Evolutionary conservation across 2,329 filamentous ascomycete species (phyloP).

Genomic region (Metarhizium brunneum): DNA sequence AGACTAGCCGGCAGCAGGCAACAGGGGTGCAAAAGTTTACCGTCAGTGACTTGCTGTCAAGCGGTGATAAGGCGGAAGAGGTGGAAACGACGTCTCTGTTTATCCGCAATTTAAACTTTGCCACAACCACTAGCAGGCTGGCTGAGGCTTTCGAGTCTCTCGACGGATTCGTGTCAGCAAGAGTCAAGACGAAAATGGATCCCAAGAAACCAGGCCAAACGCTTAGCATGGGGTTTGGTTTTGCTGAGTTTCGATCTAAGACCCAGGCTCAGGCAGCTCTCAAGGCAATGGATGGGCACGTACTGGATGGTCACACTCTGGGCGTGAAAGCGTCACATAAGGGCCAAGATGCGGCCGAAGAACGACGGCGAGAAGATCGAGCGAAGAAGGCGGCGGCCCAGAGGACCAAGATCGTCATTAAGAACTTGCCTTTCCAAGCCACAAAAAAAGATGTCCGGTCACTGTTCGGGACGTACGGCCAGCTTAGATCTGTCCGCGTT

Average conservation of each 20-base stretch:
- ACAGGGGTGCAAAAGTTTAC: slow-evolving; percentile 51
- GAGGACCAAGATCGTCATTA: slow-evolving; percentile 90
- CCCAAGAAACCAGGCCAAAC: slow-evolving; percentile 82
- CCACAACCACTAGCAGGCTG: slow-evolving; percentile 69
- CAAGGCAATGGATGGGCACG: slow-evolving; percentile 78
- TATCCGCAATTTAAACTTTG: slow-evolving; percentile 89
- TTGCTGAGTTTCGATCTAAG: slow-evolving; percentile 77
- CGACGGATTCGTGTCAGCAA: slow-evolving; percentile 80
- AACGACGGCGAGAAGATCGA: slow-evolving; percentile 72
- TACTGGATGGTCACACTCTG: slow-evolving; percentile 79
- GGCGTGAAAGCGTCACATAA: slow-evolving; percentile 81
- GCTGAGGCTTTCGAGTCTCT: slow-evolving; percentile 70
- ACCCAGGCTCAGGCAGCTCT: slow-evolving; percentile 71
- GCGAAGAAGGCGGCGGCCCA: slow-evolving; percentile 69
- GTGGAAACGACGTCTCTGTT: slow-evolving; percentile 71
- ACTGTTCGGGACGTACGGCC: slow-evolving; percentile 82
- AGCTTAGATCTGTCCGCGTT: slow-evolving; percentile 84
- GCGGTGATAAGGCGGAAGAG: slow-evolving; percentile 42
- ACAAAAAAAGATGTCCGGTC: slow-evolving; percentile 85
- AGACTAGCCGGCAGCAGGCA: slow-evolving; percentile 21
- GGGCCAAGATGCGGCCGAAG: slow-evolving; percentile 77
- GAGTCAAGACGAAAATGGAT: slow-evolving; percentile 88
- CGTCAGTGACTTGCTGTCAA: slow-evolving; percentile 58
- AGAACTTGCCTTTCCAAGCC: slow-evolving; percentile 94
- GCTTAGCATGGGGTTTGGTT: slow-evolving; percentile 96